Evolutionary conservation across 2,329 filamentous ascomycete species (phyloP).

Genomic region (Orbilia brochopaga): DNA sequence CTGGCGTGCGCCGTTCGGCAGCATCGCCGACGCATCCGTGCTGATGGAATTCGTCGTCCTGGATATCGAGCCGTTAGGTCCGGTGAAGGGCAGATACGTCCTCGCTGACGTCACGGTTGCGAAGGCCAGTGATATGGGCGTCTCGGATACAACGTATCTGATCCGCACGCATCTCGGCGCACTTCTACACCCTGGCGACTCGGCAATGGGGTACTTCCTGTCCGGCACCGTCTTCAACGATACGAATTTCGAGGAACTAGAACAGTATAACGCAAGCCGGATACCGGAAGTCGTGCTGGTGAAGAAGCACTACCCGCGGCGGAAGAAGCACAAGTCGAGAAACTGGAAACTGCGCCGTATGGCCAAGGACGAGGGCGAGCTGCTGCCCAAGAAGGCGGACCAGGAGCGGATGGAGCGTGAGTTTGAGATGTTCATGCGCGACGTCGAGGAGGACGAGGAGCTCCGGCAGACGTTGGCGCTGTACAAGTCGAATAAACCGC

Average conservation of each 20-base stretch:
- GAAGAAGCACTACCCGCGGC: conserved; percentile 92
- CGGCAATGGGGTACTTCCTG: conserved; percentile 91
- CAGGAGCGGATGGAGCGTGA: conserved; percentile 87
- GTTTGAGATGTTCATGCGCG: conserved; percentile 95
- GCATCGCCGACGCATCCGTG: conserved; percentile 81
- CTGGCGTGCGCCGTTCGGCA: conserved; percentile 86
- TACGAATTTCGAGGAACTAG: conserved; percentile 76
- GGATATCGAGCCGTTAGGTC: conserved; percentile 83
- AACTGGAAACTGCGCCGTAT: conserved; percentile 97
- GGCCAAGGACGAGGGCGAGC: conserved; percentile 84
- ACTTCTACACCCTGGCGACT: conserved; percentile 85
- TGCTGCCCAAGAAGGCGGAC: conserved; percentile 84
- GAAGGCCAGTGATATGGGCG: conserved; percentile 81
- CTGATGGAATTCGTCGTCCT: conserved; percentile 92
- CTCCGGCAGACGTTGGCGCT: conserved; percentile 81
- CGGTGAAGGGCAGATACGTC: conserved; percentile 78
- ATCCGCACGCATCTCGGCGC: conserved; percentile 87
- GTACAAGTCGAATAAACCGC: conserved; percentile 71
- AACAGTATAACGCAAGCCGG: conserved; percentile 71
- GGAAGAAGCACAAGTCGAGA: conserved; percentile 79
- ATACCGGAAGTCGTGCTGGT: conserved; percentile 94
- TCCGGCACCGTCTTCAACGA: conserved; percentile 93
- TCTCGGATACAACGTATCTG: conserved; percentile 86
- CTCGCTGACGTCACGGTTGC: conserved; percentile 88
- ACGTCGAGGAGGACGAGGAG: conserved; percentile 94